Base-by-base conservation (phyloP, 1,284 basidiomycete species). In the Moesziomyces aphidis region DNA sequence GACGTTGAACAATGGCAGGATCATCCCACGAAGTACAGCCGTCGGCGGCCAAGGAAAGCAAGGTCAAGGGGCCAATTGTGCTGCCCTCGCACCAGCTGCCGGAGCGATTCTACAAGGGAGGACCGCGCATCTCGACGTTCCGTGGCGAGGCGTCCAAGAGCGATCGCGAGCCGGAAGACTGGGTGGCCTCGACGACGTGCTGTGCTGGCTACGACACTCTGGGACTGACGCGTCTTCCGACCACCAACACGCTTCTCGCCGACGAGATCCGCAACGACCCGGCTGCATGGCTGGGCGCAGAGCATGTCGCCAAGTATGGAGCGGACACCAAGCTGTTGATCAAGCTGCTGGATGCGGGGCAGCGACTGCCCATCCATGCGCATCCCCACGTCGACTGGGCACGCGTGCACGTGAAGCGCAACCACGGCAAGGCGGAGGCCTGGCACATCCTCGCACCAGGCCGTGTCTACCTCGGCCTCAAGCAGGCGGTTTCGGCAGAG, bases 341-440 rank as follows among this genome's bases (percentile, higher is more conserved):
- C 49, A 69, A 69, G 54, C 56, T 69, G 17, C 61, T 69, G 19
- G 67, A 69, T 43, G 67, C 67, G 4, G 67, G 67, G 26, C 61
- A 69, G 46, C 48, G 67, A 31, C 22, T 69, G 45, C 67, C 67
- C 22, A 63, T 69, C 49, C 67, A 69, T 42, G 67, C 67, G 0
- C 67, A 69, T n/a, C 67, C 67, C 5, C 67, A 59, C 39, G 61
- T 60, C 39, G 61, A 63, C 15, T 69, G 67, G 67, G 67, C 67
- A 1, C 45, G 26, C 23, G 26, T 47, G 0, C 67, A 69, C 46
- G 50, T 69, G 46, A 47, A 48, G 5, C 44, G 67, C 22, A 69
- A 63, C 36, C 67, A 69, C 47, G 67, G 67, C 44, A 69, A 69
- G 42, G 67, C 67, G 5, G 67, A 69, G 31, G 67, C 67, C 1